A percentile compares a stretch with the other conserved stretches of the same genome.
These are phyloP conservation scores for Trichoderma guizhouense DNA, from an alignment of 2,329 filamentous ascomycete genomes.

Conservation along the genomic window DNA sequence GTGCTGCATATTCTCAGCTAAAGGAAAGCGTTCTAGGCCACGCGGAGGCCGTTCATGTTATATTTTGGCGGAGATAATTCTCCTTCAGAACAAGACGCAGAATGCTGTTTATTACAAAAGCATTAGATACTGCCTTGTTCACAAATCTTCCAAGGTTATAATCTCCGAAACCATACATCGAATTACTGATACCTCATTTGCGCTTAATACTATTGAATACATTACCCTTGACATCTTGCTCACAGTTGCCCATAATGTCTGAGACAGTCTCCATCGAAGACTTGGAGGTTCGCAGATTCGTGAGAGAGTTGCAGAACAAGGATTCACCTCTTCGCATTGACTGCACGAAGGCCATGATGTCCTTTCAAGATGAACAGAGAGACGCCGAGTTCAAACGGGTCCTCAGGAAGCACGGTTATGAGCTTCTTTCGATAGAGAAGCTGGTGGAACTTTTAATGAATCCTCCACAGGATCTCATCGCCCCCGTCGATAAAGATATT, in stretches of 20 bases:
- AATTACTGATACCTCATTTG: too few species aligned
- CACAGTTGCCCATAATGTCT: not conserved
- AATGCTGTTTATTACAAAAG: not conserved
- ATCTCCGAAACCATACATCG: not conserved
- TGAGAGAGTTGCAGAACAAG: not conserved
- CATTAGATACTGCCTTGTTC: not conserved
- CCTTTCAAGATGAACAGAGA: not conserved
- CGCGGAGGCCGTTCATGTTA: not conserved
- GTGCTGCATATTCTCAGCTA: not conserved
- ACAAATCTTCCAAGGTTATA: not conserved
- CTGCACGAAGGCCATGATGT: not conserved
- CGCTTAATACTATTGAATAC: not conserved
- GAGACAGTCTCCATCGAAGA: not conserved
- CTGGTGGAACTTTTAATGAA: not conserved
- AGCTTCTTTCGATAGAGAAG: not conserved
- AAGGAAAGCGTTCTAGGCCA: not conserved
- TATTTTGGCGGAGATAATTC: not conserved
- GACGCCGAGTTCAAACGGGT: not conserved
- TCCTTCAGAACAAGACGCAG: not conserved
- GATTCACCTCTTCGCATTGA: not conserved
- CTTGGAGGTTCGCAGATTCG: not conserved
- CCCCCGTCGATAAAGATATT: not conserved
- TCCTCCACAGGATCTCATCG: not conserved
- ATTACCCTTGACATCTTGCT: not conserved
- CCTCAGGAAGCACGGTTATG: not conserved